Conservation (phyloP, 2,329 filamentous ascomycete genomes). For the Ophiostoma perfectum region DNA sequence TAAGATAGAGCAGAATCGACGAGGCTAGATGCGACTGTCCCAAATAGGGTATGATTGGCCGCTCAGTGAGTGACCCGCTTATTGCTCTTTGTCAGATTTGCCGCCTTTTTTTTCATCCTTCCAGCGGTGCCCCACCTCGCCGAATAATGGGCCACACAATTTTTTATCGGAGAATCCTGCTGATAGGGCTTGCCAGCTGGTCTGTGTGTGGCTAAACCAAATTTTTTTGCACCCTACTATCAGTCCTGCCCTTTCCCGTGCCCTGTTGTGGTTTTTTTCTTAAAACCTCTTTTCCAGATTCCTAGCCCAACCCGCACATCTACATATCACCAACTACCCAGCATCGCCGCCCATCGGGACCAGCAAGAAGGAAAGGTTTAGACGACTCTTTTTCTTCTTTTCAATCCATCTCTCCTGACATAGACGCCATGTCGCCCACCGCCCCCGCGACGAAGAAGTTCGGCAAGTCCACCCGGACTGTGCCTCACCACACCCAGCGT, state of each 20-base stretch:
- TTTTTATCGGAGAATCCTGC: slow-evolving; percentile 24
- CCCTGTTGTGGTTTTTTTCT: slow-evolving; percentile 22
- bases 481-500: slow-evolving; percentile 83
- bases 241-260: slow-evolving; percentile 18
- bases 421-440: slow-evolving; percentile 62
- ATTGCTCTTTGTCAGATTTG: slow-evolving; percentile 20
- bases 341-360: slow-evolving; percentile 23
- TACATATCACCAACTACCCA: slow-evolving; percentile 18
- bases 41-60: slow-evolving; percentile 15
- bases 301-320: slow-evolving; percentile 23
- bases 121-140: slow-evolving; percentile 8
- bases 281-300: slow-evolving; percentile 19
- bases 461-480: slow-evolving; percentile 81
- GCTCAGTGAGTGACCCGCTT: slow-evolving; percentile 12
- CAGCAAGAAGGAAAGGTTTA: slow-evolving; percentile 22
- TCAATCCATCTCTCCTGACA: slow-evolving; percentile 14
- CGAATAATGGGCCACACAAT: slow-evolving; percentile 23
- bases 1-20: not conserved
- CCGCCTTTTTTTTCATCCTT: slow-evolving; percentile 16
- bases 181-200: slow-evolving; percentile 23
- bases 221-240: slow-evolving; percentile 25
- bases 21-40: not conserved
- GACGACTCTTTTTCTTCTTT: slow-evolving; percentile 20
- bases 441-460: slow-evolving; percentile 82
- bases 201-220: slow-evolving; percentile 22